These are phyloP conservation scores for Eucalyptus rudis DNA, from an alignment of 345 rosid genomes.

Conservation along the genomic window DNA sequence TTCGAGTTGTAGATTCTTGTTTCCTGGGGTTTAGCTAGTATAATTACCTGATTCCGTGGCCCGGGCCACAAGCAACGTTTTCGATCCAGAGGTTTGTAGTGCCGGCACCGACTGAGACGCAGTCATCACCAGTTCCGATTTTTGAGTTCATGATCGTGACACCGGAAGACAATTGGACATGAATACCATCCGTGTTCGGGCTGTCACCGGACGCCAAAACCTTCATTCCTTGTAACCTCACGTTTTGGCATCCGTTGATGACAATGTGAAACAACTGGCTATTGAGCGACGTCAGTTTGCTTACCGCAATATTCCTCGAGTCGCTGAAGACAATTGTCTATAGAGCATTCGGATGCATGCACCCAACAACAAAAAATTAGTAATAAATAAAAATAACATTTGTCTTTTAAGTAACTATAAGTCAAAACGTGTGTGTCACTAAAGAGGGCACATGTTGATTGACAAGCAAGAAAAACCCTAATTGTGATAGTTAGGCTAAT, in stretches of 20 bases:
- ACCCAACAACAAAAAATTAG: neutral
- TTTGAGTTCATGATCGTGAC: conserved; percentile 36
- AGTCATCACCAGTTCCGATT: conserved; percentile 58
- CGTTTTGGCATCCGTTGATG: conserved; percentile 43
- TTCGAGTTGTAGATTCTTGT: too few relatives aligned
- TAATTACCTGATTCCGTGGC: conserved; percentile 54
- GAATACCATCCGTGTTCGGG: conserved; percentile 79
- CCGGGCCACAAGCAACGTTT: conserved; percentile 53
- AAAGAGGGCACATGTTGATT: neutral
- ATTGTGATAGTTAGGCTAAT: neutral
- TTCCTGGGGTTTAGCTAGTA: neutral
- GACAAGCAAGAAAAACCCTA: neutral
- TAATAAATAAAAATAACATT: neutral
- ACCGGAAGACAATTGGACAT: conserved; percentile 30
- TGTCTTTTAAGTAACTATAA: neutral
- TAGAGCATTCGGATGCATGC: neutral
- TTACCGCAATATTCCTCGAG: conserved; percentile 34
- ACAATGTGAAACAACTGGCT: conserved; percentile 61
- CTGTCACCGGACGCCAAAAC: conserved; percentile 42
- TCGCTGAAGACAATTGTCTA: conserved; percentile 36
- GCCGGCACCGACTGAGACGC: conserved; percentile 63
- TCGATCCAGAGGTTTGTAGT: conserved; percentile 39
- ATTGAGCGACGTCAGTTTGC: conserved; percentile 40
- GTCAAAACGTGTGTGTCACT: neutral
- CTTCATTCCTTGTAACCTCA: conserved; percentile 26